Conservation (phyloP, 148 eudicot genomes). For the Vaccinium myrtillus region DNA sequence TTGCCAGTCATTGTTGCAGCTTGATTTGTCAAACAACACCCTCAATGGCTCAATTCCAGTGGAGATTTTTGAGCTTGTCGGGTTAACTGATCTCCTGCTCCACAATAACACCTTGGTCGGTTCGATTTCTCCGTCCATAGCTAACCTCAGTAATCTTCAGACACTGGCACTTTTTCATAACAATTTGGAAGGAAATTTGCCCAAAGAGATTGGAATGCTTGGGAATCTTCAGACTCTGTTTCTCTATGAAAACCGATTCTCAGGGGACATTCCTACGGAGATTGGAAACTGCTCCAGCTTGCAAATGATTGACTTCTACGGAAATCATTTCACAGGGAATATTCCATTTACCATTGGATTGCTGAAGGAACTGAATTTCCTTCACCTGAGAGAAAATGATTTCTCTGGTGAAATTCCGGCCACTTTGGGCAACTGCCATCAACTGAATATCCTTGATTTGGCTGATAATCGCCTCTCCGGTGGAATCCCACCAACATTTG, state of each 20-base stretch:
- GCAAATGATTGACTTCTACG: slow-evolving; percentile 86
- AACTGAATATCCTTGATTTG: slow-evolving; percentile 63
- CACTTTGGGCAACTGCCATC: slow-evolving; percentile 65
- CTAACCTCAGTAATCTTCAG: slow-evolving; percentile 67
- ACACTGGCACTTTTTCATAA: slow-evolving; percentile 67
- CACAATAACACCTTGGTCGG: slow-evolving; percentile 79
- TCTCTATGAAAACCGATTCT: slow-evolving; percentile 71
- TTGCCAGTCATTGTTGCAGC: slow-evolving; percentile 53
- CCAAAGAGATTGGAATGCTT: slow-evolving; percentile 73
- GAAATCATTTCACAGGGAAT: slow-evolving; percentile 64
- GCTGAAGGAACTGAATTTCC: slow-evolving; percentile 56
- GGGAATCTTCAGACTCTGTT: slow-evolving; percentile 55
- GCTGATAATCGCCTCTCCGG: slow-evolving; percentile 85
- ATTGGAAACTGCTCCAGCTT: slow-evolving; percentile 93
- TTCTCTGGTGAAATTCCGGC: slow-evolving; percentile 72
- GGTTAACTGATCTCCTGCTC: slow-evolving; percentile 69
- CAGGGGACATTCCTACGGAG: slow-evolving; percentile 77
- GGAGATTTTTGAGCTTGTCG: slow-evolving; percentile 52
- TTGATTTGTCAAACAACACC: slow-evolving; percentile 89
- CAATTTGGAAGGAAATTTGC: slow-evolving; percentile 54
- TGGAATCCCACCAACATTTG: slow-evolving; percentile 62
- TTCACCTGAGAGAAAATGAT: slow-evolving; percentile 79
- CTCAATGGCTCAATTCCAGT: slow-evolving; percentile 69
- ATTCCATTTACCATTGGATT: slow-evolving; percentile 66
- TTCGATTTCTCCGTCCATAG: slow-evolving; percentile 51